Evolutionary conservation across 1,139 yeast genomes (phyloP).

Genomic region (Arxiozyma bovina): DNA sequence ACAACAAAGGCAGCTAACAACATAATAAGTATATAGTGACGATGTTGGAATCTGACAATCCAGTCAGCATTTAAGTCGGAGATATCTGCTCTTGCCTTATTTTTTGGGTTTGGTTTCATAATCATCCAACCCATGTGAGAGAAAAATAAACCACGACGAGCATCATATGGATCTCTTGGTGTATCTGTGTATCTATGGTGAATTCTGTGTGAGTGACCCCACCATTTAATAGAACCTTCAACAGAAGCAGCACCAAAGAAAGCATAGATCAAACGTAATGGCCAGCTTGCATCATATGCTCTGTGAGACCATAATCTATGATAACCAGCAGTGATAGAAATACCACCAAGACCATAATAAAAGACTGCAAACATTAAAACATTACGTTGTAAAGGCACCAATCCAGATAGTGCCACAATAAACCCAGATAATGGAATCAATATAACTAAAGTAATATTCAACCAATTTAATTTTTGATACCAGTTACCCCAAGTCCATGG

Average conservation of each 20-base stretch:
- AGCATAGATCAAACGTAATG: constrained; percentile 66
- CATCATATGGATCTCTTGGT: constrained; percentile 93
- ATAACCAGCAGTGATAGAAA: constrained; percentile 94
- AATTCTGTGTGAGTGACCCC: constrained; percentile 95
- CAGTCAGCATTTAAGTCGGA: constrained; percentile 85
- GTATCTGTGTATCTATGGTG: constrained; percentile 98
- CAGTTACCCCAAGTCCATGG: constrained; percentile 84
- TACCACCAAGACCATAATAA: constrained; percentile 65
- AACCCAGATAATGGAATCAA: constrained; percentile 63
- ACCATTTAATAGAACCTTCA: constrained; percentile 97
- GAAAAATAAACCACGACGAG: constrained; percentile 90
- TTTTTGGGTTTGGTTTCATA: constrained; percentile 83
- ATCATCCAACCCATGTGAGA: constrained; percentile 99
- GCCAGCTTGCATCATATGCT: constrained; percentile 66
- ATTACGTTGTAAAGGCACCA: constrained; percentile 50
- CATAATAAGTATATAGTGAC: constrained; percentile 73
- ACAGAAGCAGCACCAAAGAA: constrained; percentile 90
- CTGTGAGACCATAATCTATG: constrained; percentile 87
- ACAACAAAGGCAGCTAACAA: constrained; percentile 55
- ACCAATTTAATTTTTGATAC: constrained; percentile 87
- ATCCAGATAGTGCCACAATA: constrained; percentile 37
- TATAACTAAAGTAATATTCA: constrained; percentile 71
- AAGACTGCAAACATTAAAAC: constrained; percentile 53
- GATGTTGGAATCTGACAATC: constrained; percentile 87
- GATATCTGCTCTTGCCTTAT: constrained; percentile 93